phyloP scores from a whole-genome alignment of 805 yeast genomes.

The Metschnikowia lochheadii region DNA sequence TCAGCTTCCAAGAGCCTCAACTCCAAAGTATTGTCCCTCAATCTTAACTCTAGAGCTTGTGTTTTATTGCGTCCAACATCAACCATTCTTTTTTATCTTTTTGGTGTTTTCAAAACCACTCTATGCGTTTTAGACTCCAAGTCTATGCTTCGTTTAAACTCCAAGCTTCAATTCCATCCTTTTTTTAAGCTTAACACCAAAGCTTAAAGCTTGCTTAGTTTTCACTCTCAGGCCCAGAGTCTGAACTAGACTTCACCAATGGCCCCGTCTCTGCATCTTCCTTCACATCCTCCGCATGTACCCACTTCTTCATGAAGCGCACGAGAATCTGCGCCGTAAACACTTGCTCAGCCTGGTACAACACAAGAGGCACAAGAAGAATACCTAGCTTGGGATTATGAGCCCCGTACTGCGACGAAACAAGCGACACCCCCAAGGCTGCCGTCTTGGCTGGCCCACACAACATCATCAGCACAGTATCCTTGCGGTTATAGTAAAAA shows the following conservation, averaged over 20 bases:
- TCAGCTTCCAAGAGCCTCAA: no score
- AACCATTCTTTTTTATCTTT: no score
- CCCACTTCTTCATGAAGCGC: slow-evolving; percentile 67
- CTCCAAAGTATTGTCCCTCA: no score
- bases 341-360: slow-evolving; percentile 86
- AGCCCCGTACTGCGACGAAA: slow-evolving; percentile 76
- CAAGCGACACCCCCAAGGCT: slow-evolving; percentile 80
- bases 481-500: slow-evolving; percentile 65
- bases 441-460: slow-evolving; percentile 95
- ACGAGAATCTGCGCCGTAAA: slow-evolving; percentile 73
- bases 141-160: no score
- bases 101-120: no score
- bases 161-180: no score
- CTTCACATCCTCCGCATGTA: slow-evolving; percentile 33
- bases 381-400: slow-evolving; percentile 59
- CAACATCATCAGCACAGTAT: slow-evolving; percentile 74
- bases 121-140: no score
- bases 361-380: slow-evolving; percentile 73
- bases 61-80: no score
- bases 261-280: slow-evolving; percentile 17
- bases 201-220: no score
- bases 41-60: no score
- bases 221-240: no score
- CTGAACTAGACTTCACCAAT: neutral
- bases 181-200: no score